These are phyloP conservation scores for Teunomyces kruisii DNA, from an alignment of 805 yeast species.

Conservation along the genomic window DNA sequence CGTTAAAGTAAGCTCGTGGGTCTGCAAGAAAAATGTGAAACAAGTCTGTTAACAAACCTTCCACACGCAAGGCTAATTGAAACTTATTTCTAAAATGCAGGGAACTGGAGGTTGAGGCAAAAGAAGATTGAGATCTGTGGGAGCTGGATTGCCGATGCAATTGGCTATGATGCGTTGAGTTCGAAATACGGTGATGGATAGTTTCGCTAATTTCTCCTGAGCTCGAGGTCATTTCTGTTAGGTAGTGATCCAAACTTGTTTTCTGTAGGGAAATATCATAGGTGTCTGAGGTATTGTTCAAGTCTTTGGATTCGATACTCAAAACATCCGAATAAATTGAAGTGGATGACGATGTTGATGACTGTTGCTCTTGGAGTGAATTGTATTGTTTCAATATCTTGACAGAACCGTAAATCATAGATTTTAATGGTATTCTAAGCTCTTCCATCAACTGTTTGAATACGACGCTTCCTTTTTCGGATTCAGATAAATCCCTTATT, in stretches of 20 bases:
- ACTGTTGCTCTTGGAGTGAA: not conserved
- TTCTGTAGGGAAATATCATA: conserved; percentile 9
- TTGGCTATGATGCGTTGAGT: not conserved
- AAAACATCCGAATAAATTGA: conserved; percentile 4
- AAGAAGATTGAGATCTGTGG: not conserved
- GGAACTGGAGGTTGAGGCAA: not conserved
- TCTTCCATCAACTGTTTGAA: conserved; percentile 25
- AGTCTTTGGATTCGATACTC: conserved; percentile 6
- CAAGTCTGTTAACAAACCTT: conserved; percentile 32
- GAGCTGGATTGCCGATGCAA: conserved; percentile 3
- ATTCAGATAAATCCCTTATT: conserved; percentile 30
- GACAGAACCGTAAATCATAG: conserved; percentile 25
- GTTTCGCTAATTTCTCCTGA: not conserved
- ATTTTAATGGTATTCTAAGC: conserved; percentile 23
- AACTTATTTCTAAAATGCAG: not conserved
- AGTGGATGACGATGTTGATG: conserved; percentile 4
- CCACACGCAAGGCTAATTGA: conserved; percentile 7
- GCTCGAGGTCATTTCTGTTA: conserved; percentile 6
- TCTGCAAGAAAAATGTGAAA: conserved; percentile 32
- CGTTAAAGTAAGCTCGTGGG: conserved; percentile 36
- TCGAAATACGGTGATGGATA: not conserved
- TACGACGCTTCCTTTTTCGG: conserved; percentile 16
- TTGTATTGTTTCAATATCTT: conserved; percentile 20
- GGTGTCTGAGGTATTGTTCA: not conserved
- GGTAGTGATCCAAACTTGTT: conserved; percentile 19